Evolutionary conservation across 2,329 filamentous ascomycete species (phyloP).

Genomic region (Ceratocystis papillata): DNA sequence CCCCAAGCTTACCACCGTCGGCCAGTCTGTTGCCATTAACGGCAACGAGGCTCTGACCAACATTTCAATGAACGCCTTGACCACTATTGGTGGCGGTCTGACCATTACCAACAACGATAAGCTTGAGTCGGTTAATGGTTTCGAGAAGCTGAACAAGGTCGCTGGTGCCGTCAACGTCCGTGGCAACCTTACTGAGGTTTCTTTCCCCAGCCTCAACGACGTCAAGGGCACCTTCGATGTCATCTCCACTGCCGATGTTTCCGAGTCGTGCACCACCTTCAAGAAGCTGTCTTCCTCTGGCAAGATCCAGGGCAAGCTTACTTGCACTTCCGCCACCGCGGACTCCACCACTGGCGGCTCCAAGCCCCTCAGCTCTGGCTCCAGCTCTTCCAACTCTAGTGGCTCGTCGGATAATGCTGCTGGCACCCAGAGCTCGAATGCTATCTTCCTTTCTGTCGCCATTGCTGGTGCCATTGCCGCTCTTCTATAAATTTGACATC

Average conservation of each 20-base stretch:
- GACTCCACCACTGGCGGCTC: constrained; percentile 41
- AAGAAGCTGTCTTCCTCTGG: constrained; percentile 35
- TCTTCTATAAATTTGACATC: constrained; percentile 38
- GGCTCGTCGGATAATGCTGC: constrained; percentile 33
- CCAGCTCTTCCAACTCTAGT: constrained; percentile 29
- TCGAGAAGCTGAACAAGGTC: constrained; percentile 58
- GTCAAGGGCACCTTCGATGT: constrained; percentile 64
- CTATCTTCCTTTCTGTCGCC: constrained; percentile 39
- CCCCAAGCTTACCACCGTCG: constrained; percentile 60
- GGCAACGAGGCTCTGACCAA: constrained; percentile 56
- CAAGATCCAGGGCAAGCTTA: constrained; percentile 39
- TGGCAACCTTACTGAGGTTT: constrained; percentile 71
- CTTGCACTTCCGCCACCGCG: constrained; percentile 41
- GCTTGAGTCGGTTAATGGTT: constrained; percentile 53
- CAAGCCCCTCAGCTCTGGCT: constrained; percentile 26
- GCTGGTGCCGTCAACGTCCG: constrained; percentile 73
- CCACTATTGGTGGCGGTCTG: constrained; percentile 63
- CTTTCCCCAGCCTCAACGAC: constrained; percentile 54
- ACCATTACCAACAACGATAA: constrained; percentile 83
- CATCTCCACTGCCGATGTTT: constrained; percentile 53
- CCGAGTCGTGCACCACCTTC: constrained; percentile 44
- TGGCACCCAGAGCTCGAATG: constrained; percentile 37
- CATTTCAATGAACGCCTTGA: constrained; percentile 61
- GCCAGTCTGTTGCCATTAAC: constrained; percentile 50
- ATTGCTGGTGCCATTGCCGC: constrained; percentile 40